Evolutionary conservation across 192 early-diverging fungal species (phyloP), one percentile per base, ranked within the genome.

Genomic region (Lobosporangium transversale): DNA sequence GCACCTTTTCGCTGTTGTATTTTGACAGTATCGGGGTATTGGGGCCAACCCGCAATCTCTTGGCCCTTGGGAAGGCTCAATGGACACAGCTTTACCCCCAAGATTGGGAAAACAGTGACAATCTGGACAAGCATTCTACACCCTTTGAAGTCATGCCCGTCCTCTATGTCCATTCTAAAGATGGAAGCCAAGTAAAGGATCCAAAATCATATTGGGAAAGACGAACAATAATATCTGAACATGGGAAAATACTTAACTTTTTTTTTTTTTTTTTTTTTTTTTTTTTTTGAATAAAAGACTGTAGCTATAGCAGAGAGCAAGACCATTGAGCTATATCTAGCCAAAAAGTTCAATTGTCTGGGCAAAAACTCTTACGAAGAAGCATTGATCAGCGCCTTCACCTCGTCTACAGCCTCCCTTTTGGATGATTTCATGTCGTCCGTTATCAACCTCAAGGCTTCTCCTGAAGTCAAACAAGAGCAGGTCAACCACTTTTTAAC

Each of bases 81-180:
- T 76, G 73, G 73, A 61, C 42, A 1, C 73, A 76, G 18, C 24
- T 76, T 20, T 76, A 62, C 47, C 64, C 73, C 3, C 53, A 66
- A 36, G 73, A 76, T 32, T 76, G 73, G 73, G 65, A 52, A 20
- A 67, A 67, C 29, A 47, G 49, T 18, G 73, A 76, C 31, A 15
- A 30, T 21, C 32, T 49, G 0, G 73, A 76, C 53, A 76, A 67
- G 53, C 2, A 10, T 5, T 76, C 73, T 11, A 62, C 59, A 1
- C 73, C 58, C 5, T 76, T 76, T 52, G 73, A 44, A 31, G 73
- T 67, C 35, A 20, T 67, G 36, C 73, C 73, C 10, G 73, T 76
- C 3, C 59, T 76, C 4, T 76, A 76, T 37, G 64, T 76, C 29
- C 73, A 76, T 27, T 54, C 73, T 17, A 47, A 60, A 36, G 73